phyloP scores from a whole-genome alignment of 2,329 filamentous ascomycete genomes.

The Sporothrix brunneoviolacea region DNA sequence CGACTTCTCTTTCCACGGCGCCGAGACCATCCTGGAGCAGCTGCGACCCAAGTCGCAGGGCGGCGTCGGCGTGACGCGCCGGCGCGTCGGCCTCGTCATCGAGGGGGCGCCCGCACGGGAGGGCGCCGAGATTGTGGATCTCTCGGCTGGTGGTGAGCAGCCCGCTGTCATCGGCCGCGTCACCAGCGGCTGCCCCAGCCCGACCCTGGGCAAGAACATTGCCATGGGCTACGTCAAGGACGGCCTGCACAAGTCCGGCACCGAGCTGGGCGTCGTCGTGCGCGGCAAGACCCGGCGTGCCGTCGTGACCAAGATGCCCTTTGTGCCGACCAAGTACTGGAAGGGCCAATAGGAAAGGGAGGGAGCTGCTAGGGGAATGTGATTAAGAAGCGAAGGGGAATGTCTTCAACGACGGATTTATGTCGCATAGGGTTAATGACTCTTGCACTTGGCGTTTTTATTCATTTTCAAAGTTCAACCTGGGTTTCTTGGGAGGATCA shows the following conservation, averaged over 20 bases:
- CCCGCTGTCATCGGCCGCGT: conserved; percentile 64
- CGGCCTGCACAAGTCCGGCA: conserved; percentile 76
- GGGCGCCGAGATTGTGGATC: conserved; percentile 68
- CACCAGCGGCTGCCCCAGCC: conserved; percentile 86
- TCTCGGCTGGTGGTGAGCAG: conserved; percentile 15
- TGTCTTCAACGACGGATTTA: conserved; percentile 5
- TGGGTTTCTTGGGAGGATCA: neutral
- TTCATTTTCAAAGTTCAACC: neutral
- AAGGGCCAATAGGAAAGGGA: conserved; percentile 29
- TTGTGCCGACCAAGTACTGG: conserved; percentile 73
- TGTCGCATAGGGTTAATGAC: neutral
- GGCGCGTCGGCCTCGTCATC: conserved; percentile 74
- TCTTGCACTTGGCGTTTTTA: neutral
- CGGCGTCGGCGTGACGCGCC: conserved; percentile 59
- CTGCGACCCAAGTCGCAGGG: conserved; percentile 67
- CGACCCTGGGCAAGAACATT: conserved; percentile 81
- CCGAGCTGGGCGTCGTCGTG: conserved; percentile 70
- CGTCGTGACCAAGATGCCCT: conserved; percentile 81
- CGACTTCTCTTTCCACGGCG: conserved; percentile 69
- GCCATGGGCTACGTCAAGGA: conserved; percentile 90
- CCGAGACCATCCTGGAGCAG: conserved; percentile 69
- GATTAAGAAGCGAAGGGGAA: neutral
- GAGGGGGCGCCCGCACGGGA: conserved; percentile 86
- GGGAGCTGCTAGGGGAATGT: neutral
- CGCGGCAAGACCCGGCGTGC: conserved; percentile 70